phyloP scores from a whole-genome alignment of 2,329 filamentous ascomycete species.

The Biscogniauxia mediterranea region DNA sequence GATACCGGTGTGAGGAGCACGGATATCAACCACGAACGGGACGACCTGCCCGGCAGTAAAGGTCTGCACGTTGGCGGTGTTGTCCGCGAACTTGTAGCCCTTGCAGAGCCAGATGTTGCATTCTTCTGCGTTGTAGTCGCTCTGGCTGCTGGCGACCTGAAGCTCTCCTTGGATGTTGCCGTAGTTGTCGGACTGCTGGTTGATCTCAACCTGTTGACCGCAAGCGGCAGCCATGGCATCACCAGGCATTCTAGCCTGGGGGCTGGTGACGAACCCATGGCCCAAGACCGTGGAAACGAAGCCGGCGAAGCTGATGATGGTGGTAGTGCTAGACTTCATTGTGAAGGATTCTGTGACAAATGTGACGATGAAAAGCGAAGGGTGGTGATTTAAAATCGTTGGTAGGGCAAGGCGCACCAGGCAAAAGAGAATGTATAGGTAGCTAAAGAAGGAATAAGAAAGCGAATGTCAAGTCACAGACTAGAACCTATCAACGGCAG shows the following conservation, averaged over 20 bases:
- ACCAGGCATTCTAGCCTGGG: constrained; percentile 49
- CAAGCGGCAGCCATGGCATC: constrained; percentile 50
- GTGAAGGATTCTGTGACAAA: background rate
- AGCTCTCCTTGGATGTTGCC: constrained; percentile 54
- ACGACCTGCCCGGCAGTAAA: constrained; percentile 51
- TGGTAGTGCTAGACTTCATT: constrained; percentile 18
- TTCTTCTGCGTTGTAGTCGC: constrained; percentile 44
- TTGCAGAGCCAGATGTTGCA: constrained; percentile 58
- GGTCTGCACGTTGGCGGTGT: constrained; percentile 47
- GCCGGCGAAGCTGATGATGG: constrained; percentile 26
- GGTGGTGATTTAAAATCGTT: background rate
- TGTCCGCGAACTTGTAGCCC: constrained; percentile 56
- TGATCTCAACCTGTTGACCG: constrained; percentile 52
- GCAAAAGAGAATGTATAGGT: constrained; percentile 6
- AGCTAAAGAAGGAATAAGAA: constrained; percentile 1
- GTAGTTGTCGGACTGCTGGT: constrained; percentile 51
- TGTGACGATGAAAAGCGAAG: background rate
- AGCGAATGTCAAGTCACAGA: constrained; percentile 8
- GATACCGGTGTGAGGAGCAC: constrained; percentile 51
- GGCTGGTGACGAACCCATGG: constrained; percentile 52
- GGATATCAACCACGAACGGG: constrained; percentile 43
- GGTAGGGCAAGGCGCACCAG: constrained; percentile 1
- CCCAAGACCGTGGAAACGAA: constrained; percentile 45
- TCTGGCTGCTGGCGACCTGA: constrained; percentile 45
- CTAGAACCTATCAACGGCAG: constrained; percentile 2